Evolutionary conservation across 2,329 filamentous ascomycete species (phyloP).

Genomic region (Cryoendolithus antarcticus): DNA sequence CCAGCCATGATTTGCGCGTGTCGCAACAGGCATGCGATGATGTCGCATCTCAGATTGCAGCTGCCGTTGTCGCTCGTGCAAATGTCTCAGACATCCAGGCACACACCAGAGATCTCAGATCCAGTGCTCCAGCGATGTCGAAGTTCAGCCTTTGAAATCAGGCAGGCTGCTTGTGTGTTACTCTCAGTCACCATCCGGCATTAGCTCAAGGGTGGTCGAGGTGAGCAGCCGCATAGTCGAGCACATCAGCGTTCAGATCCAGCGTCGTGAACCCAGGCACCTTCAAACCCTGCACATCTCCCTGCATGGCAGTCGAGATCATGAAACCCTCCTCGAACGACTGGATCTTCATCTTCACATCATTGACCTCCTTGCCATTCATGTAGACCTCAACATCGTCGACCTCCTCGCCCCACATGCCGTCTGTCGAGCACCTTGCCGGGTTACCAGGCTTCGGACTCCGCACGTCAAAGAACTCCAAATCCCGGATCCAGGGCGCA

Average conservation of each 20-base stretch:
- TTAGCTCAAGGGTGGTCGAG: slow-evolving; percentile 1
- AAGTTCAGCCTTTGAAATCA: slow-evolving; percentile 1
- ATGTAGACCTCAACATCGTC: slow-evolving; percentile 40
- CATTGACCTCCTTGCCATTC: slow-evolving; percentile 33
- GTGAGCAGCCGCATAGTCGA: slow-evolving; percentile 16
- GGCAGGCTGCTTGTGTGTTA: no score
- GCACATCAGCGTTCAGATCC: slow-evolving; percentile 18
- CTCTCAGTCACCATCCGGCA: no score
- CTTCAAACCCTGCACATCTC: slow-evolving; percentile 17
- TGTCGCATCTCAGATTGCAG: no score
- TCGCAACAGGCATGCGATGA: not conserved
- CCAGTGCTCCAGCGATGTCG: not conserved
- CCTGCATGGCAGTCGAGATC: slow-evolving; percentile 42
- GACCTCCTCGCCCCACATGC: slow-evolving; percentile 34
- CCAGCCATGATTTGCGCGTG: not conserved
- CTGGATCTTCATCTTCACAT: slow-evolving; percentile 46
- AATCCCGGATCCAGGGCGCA: slow-evolving; percentile 56
- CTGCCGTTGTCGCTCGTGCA: no score
- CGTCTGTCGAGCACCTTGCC: slow-evolving; percentile 31
- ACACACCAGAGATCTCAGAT: no score
- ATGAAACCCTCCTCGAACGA: slow-evolving; percentile 48
- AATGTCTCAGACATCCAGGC: no score
- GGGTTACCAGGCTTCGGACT: slow-evolving; percentile 38
- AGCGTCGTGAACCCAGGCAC: slow-evolving; percentile 22
- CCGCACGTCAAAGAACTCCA: slow-evolving; percentile 55